Evolutionary conservation across 1,284 basidiomycete genomes (phyloP), one percentile per base, ranked within the genome.

Genomic region (Apiotrichum sp.): DNA sequence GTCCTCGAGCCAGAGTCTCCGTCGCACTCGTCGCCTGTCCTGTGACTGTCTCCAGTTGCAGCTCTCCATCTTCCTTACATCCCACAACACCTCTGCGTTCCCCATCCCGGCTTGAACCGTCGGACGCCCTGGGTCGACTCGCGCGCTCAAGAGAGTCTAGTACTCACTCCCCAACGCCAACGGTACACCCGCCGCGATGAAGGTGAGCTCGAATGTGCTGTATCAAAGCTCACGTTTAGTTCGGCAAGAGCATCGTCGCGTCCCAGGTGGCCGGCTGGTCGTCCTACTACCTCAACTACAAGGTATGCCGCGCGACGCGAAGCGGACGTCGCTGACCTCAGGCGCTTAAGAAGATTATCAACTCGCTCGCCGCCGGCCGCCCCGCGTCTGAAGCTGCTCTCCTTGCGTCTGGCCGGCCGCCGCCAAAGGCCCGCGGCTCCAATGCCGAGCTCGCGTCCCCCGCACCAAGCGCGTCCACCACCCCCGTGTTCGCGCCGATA

Each of bases 181-280:
- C 46, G 46, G 36, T 22, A 22, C 22, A 22, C 22, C 46, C 46
- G 10, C 16, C 43, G 43, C 48, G 43, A 51, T 56, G 50, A 47
- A 47, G 41, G 45, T 44, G 38, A 16, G 45, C 39, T 11, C 8
- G 22, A 16, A 38, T 16, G 10, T n/a, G 14, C 47, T 16, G 14
- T 14, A 16, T 5, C 8, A 36, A 16, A 5, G 33, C 42, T 35
- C 41, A 34, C 38, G 22, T 8, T 32, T 65, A 98, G 93, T 99
- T 99, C 76, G 96, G 96, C 68, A 99, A 99, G 80, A 89, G 93
- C 66, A 93, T 99, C 65, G 92, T 95, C 77, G 86, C 89, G 38
- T 89, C 95, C 76, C 93, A 97, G 78, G 86, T 98, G 56, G 93
- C 96, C 52, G 93, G 93, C 78, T 99, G 96, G 96, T 90, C 89